Conservation (phyloP, 768 basidiomycete genomes). For the Trametes gibbosa region DNA sequence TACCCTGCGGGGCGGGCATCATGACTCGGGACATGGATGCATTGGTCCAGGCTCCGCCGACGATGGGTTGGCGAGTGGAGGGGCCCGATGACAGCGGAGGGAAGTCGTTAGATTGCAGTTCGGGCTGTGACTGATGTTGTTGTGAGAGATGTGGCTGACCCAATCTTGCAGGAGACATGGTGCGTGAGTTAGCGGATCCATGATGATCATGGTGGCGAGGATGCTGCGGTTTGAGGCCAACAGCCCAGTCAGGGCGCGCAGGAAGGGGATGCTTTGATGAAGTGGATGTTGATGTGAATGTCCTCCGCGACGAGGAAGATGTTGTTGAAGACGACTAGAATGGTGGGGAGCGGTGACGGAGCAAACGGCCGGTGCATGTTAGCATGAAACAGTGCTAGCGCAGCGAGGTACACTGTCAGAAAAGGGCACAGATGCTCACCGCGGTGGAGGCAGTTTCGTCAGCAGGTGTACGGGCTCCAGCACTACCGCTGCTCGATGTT, state of each 20-base stretch:
- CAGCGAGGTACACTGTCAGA: neutral
- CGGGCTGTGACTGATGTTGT: conserved; percentile 36
- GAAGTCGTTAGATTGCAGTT: conserved; percentile 63
- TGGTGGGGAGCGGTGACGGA: neutral
- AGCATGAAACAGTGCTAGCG: conserved; percentile 10
- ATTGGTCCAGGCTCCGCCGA: conserved; percentile 72
- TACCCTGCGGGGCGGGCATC: conserved; percentile 31
- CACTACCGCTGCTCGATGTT: conserved; percentile 45
- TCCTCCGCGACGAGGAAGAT: conserved; percentile 77
- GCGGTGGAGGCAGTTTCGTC: conserved; percentile 78
- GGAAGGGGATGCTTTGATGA: conserved; percentile 81
- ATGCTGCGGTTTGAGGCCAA: conserved; percentile 70
- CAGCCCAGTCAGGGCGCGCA: conserved; percentile 85
- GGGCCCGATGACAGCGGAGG: conserved; percentile 56
- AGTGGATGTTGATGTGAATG: conserved; percentile 74
- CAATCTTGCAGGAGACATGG: conserved; percentile 38
- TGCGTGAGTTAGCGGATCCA: conserved; percentile 33
- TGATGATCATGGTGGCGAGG: conserved; percentile 52
- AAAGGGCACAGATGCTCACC: conserved; percentile 48
- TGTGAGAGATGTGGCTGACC: conserved; percentile 23
- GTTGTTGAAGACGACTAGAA: conserved; percentile 69
- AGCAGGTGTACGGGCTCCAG: conserved; percentile 57
- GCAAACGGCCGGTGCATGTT: neutral
- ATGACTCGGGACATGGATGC: conserved; percentile 50
- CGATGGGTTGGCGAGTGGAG: conserved; percentile 44